Percentiles rank a stretch among this genome's conserved stretches.
phyloP scores from a whole-genome alignment of 306 rosid genomes.

The Trifolium fragiferum region DNA sequence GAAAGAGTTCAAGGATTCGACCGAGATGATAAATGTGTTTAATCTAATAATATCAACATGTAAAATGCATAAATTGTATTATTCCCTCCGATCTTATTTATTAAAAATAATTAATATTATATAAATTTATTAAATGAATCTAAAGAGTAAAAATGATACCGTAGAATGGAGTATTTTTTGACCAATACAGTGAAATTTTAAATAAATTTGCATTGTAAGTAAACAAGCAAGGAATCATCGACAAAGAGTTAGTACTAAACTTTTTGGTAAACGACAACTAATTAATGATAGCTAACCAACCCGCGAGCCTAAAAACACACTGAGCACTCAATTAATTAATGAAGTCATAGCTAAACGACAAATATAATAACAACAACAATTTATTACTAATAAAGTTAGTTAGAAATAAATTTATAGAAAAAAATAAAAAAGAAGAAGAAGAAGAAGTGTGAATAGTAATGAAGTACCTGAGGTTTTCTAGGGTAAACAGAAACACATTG shows the following conservation, averaged over 20 bases:
- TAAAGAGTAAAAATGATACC: too few species aligned
- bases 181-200: background rate
- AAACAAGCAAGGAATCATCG: conserved; percentile 35
- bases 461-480: conserved; percentile 65
- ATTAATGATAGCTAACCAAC: conserved; percentile 5
- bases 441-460: conserved; percentile 13
- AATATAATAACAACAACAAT: conserved; percentile 20
- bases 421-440: background rate
- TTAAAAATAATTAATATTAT: too few species aligned
- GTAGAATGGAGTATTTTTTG: too few species aligned
- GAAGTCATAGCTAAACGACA: conserved; percentile 41
- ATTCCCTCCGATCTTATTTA: too few species aligned
- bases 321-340: conserved; percentile 30
- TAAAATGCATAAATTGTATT: too few species aligned
- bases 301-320: conserved; percentile 2
- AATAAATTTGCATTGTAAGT: conserved; percentile 25
- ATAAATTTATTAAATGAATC: too few species aligned
- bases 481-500: conserved; percentile 67
- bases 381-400: background rate
- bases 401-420: conserved; percentile 16
- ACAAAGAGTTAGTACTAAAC: background rate
- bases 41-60: too few species aligned
- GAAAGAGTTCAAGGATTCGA: too few species aligned
- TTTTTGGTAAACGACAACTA: background rate
- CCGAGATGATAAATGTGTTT: too few species aligned